Base-by-base conservation (phyloP, 441 rosid species). In the Eruca vesicaria region DNA sequence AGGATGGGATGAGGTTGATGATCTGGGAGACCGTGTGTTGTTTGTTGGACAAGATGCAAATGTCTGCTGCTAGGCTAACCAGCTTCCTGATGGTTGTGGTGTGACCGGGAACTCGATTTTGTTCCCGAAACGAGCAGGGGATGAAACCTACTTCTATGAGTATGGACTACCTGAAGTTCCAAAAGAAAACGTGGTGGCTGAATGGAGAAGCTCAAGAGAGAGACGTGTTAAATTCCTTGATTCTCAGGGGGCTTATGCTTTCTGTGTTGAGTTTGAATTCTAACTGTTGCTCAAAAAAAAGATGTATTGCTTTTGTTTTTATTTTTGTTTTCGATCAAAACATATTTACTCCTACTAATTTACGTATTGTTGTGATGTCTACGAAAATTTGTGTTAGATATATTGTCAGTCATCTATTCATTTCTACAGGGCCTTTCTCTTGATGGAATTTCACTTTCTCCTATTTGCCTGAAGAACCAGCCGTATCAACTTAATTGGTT, bases 61-160 rank as follows among this genome's bases (percentile, higher is more conserved):
- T 31, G 18, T 48, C 0, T 66, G 2, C 2, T 66, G 26, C 43
- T 66, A 11, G 16, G 71, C 18, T 6, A 50, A 29, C 7, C 18
- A 66, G 7, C 43, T 66, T 18, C 71, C 60, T 31, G 60, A 50
- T 50, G 19, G 60, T 50, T 50, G 60, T 66, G 57, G 38, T 66
- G 69, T 66, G 26, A 66, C n/a, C 0, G 58, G 26, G 15, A 31
- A 66, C 70, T 66, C 59, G 0, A 6, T 66, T 66, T 5, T 60
- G 43, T 60, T 31, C 23, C 15, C n/a, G 14, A 5, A 31, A 2
- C 32, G 1, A 0, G 2, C 6, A 20, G 48, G 2, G 1, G 9
- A 12, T 0, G 18, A n/a, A 8, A 29, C 38, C 1, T 29, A 3
- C 14, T n/a, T 59, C 12, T 59, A n/a, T 29, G 29, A 59, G 6